Evolutionary conservation across 495 filamentous ascomycete genomes (phyloP).

Genomic region (Pseudoneurospora amorphoporcata): DNA sequence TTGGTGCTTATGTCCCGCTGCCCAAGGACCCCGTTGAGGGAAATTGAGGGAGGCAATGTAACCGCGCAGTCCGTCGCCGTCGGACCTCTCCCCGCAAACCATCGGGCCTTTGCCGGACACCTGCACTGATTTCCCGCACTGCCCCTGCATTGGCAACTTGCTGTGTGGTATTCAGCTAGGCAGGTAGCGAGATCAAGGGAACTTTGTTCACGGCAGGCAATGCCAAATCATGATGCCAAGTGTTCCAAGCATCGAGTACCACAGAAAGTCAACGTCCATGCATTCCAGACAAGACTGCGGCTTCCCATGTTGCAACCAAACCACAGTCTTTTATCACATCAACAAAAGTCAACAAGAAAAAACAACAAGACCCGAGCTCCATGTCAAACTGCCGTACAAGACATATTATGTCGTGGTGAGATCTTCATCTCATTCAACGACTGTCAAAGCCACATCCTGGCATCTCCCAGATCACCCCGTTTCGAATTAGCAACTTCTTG

Average conservation of each 20-base stretch:
- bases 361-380: neutral
- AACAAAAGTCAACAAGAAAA: neutral
- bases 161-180: neutral
- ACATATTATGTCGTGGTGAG: conserved; percentile 14
- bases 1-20: neutral
- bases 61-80: neutral
- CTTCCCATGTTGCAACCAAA: neutral
- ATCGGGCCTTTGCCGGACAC: neutral
- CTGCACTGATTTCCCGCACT: neutral
- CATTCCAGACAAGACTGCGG: neutral
- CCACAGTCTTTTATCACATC: neutral
- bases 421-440: conserved; percentile 11
- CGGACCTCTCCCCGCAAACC: neutral
- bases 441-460: neutral
- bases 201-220: neutral
- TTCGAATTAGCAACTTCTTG: neutral
- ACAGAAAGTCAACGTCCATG: neutral
- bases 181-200: neutral
- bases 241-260: neutral
- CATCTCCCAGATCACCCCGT: neutral
- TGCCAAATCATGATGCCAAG: neutral
- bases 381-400: conserved; percentile 10
- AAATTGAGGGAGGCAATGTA: neutral
- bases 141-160: neutral
- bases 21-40: neutral